These are phyloP conservation scores for Paramecium pentaurelia DNA, from an alignment of 73 alveolate species.

Conservation along the genomic window DNA sequence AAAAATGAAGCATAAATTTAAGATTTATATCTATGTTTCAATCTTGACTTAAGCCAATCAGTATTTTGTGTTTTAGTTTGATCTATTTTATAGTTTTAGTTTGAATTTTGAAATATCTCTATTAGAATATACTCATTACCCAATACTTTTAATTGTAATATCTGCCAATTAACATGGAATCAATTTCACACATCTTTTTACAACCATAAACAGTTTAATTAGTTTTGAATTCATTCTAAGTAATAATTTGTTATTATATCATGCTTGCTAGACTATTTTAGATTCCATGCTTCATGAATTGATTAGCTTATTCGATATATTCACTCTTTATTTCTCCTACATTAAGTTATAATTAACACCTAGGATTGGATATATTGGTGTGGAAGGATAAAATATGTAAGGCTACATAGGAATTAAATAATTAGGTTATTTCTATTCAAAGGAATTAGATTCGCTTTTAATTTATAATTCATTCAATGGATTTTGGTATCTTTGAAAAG, in stretches of 20 bases:
- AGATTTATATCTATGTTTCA: neutral
- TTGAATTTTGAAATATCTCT: neutral
- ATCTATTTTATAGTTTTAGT: neutral
- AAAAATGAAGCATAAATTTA: neutral
- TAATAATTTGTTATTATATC: neutral
- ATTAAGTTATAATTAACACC: neutral
- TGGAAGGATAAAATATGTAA: neutral
- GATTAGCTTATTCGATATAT: neutral
- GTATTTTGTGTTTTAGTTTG: neutral
- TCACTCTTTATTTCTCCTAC: neutral
- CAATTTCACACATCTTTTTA: neutral
- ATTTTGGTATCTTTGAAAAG: slow-evolving; percentile 24
- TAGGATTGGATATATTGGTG: slow-evolving; percentile 2
- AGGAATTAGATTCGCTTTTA: neutral
- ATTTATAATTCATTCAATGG: neutral
- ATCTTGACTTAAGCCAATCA: neutral
- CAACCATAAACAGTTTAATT: neutral
- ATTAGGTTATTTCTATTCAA: neutral
- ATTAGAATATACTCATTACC: neutral
- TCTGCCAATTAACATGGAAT: neutral
- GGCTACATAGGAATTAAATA: neutral
- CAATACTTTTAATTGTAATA: slow-evolving; percentile 1
- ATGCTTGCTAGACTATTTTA: neutral
- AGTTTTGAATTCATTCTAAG: neutral
- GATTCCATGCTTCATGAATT: neutral